These are phyloP conservation scores for Naganishia onofrii DNA, from an alignment of 768 basidiomycete genomes.

Conservation along the genomic window DNA sequence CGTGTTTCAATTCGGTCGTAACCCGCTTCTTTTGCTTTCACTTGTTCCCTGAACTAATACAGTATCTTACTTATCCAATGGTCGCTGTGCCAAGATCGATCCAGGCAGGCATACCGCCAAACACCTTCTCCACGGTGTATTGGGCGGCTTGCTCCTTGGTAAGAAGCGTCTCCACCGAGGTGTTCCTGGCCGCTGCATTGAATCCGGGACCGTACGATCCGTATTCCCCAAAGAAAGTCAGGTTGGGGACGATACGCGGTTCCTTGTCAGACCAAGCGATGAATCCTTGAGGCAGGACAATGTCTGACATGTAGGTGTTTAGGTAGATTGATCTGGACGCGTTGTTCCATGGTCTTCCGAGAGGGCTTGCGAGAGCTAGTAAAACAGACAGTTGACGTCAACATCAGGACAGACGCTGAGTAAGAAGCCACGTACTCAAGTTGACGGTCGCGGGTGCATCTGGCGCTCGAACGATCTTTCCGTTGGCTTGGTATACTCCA, in stretches of 20 bases:
- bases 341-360: conserved; percentile 69
- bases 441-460: conserved; percentile 15
- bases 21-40: too few species aligned
- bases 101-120: conserved; percentile 22
- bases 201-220: conserved; percentile 24
- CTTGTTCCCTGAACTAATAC: too few species aligned
- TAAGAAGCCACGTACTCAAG: neutral
- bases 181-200: conserved; percentile 4
- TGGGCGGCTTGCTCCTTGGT: neutral
- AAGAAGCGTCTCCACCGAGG: conserved; percentile 8
- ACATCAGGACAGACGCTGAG: conserved; percentile 45
- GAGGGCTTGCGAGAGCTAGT: conserved; percentile 61
- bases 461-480: conserved; percentile 48
- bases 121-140: conserved; percentile 23
- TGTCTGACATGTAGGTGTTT: conserved; percentile 57
- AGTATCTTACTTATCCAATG: neutral
- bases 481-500: conserved; percentile 54
- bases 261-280: conserved; percentile 27
- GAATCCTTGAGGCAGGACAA: conserved; percentile 36
- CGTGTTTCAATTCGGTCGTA: neutral
- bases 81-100: conserved; percentile 20
- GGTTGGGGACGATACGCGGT: conserved; percentile 18
- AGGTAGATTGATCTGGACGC: conserved; percentile 61
- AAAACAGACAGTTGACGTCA: conserved; percentile 59
- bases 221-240: conserved; percentile 25